phyloP scores from a whole-genome alignment of 225 moss, liverwort and hornwort species.

The Marchantia paleacea region DNA sequence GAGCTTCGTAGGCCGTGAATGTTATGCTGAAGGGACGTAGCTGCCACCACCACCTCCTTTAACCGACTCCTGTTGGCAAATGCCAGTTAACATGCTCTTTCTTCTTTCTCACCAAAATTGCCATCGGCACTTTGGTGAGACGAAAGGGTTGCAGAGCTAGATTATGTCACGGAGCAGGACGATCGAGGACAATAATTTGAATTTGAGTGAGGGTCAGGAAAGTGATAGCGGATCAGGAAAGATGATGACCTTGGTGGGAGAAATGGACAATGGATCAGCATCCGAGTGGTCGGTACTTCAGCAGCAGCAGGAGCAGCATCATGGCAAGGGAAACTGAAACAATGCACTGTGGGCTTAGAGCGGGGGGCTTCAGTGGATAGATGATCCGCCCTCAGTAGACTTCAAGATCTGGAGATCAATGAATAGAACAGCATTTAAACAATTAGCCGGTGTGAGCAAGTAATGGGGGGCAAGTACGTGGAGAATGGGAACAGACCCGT shows the following conservation, averaged over 20 bases:
- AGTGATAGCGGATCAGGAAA: too few relatives aligned
- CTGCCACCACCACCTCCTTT: not conserved
- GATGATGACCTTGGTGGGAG: not conserved
- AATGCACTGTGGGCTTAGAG: too few relatives aligned
- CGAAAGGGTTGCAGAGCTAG: not conserved
- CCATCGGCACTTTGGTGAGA: not conserved
- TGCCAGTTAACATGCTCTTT: not conserved
- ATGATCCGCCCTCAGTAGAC: not conserved
- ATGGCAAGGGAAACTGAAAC: not conserved
- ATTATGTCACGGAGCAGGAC: not conserved
- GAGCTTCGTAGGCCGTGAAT: not conserved
- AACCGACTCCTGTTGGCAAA: not conserved
- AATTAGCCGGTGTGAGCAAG: not conserved
- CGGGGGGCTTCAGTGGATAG: not conserved
- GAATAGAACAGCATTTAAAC: not conserved
- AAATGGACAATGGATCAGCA: not conserved
- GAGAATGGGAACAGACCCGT: conserved; percentile 1
- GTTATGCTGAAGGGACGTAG: not conserved
- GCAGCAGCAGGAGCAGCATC: too few relatives aligned
- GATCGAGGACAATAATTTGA: not conserved
- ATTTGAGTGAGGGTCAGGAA: not conserved
- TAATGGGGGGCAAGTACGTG: conserved; percentile 12
- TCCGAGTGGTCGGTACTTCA: not conserved
- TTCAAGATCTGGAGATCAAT: conserved; percentile 18
- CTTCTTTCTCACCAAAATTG: conserved; percentile 1